Conservation (phyloP, 805 yeast species). For the Lachancea meyersii region DNA sequence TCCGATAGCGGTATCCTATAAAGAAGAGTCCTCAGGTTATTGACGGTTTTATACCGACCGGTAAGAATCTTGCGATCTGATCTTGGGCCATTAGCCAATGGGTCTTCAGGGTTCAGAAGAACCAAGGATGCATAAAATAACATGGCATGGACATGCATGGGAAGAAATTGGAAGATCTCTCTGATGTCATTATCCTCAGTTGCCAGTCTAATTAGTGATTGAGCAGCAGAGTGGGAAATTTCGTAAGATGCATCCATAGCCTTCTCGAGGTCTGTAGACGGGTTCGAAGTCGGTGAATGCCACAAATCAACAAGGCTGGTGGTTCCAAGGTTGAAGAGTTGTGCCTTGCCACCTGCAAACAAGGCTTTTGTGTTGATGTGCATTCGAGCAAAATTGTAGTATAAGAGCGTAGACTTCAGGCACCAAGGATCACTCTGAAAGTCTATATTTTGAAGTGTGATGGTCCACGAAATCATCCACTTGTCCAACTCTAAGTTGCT, state of each 20-base stretch:
- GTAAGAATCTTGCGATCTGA: conserved; percentile 18
- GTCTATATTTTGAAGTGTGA: conserved; percentile 52
- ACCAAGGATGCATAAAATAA: conserved; percentile 59
- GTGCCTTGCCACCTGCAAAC: conserved; percentile 13
- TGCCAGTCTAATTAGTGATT: conserved; percentile 52
- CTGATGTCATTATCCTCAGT: conserved; percentile 54
- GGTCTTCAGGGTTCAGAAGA: conserved; percentile 43
- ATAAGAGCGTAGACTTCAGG: conserved; percentile 60
- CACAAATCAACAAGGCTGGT: conserved; percentile 4
- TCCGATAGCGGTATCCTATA: conserved; percentile 47
- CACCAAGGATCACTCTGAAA: conserved; percentile 51
- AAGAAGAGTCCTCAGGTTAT: conserved; percentile 39
- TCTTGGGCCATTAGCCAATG: conserved; percentile 15
- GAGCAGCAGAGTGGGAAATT: conserved; percentile 58
- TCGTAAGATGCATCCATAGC: conserved; percentile 24
- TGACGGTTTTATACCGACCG: conserved; percentile 35
- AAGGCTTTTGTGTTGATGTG: conserved; percentile 45
- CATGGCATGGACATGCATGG: conserved; percentile 70
- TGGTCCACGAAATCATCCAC: conserved; percentile 82
- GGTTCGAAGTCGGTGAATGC: conserved; percentile 8
- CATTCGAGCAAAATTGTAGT: conserved; percentile 71
- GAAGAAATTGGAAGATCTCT: conserved; percentile 53
- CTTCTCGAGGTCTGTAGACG: neutral
- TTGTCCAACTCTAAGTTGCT: conserved; percentile 61
- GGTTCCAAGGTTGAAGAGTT: conserved; percentile 2